Evolutionary conservation across 805 yeast species (phyloP), one percentile per base, ranked within the genome.

Genomic region (Trichomonascus vanleenenianus): DNA sequence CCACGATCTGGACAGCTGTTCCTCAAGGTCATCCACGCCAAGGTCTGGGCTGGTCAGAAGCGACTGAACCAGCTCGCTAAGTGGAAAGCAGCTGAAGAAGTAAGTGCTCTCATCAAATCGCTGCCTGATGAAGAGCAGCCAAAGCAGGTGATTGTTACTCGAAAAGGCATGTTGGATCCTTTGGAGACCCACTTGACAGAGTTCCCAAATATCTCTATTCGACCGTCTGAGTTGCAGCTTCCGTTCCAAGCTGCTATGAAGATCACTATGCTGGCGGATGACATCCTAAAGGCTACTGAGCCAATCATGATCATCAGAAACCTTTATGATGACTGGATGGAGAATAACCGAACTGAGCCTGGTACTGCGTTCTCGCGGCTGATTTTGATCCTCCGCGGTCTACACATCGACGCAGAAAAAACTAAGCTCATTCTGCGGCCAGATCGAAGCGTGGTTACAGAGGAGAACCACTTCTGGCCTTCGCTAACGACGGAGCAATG

Each of bases 31-130:
- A 86, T 93, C 48, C 97, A 91, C 58, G 86, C 95, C 0, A 84
- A 95, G 4, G 95, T 87, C 2, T 93, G 96, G 94, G 83, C 95
- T 2, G 99, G 99, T 15, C 97, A 93, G 63, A 89, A 87, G 58
- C 82, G 97, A 56, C 72, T 91, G 49, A 83, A 93, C 25, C 97
- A 93, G 59, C 67, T 93, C 52, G 89, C 97, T 1, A 93, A 93
- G 61, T 93, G 98, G 98, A 93, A 91, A 62, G 81, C 97, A 1
- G 97, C 98, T 0, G 99, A 93, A 65, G 97, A 91, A 63, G 95
- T 87, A 18, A 91, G 96, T 12, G 95, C 95, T 0, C 68, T 93
- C 52, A 75, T 93, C 15, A 73, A 96, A 37, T 85, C 97, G 0
- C 66, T 93, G 44, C 97, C 97, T 0, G 73, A 79, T 45, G 97